These are phyloP conservation scores for Paraglomus occultum DNA, from an alignment of 192 early-diverging fungal genomes.

Conservation along the genomic window DNA sequence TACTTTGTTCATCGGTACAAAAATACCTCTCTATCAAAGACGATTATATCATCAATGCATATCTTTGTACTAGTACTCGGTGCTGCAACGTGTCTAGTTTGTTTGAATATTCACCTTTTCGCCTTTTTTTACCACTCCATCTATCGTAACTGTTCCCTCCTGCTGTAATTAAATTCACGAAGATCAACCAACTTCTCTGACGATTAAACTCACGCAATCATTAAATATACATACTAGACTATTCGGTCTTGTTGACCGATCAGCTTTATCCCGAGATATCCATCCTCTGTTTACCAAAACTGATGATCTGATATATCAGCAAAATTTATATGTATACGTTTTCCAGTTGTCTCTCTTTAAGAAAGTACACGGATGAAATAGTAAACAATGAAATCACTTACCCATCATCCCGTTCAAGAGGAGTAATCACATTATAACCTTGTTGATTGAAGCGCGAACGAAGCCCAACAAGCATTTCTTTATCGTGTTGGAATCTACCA, in stretches of 20 bases:
- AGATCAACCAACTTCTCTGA: background rate
- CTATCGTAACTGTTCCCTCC: slow-evolving; percentile 56
- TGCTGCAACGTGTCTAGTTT: slow-evolving; percentile 7
- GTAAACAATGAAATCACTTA: slow-evolving; percentile 30
- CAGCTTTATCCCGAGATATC: slow-evolving; percentile 71
- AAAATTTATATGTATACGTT: background rate
- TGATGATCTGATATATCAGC: slow-evolving; percentile 45
- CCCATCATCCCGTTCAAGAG: slow-evolving; percentile 69
- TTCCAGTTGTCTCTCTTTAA: background rate
- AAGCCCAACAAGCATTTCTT: slow-evolving; percentile 84
- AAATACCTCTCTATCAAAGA: slow-evolving; percentile 38
- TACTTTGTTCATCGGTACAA: slow-evolving; percentile 56
- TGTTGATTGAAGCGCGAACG: slow-evolving; percentile 64
- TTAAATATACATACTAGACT: slow-evolving; percentile 26
- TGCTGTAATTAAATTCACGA: slow-evolving; percentile 30
- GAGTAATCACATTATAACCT: slow-evolving; percentile 76
- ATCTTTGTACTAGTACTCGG: too few species aligned
- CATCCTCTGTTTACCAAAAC: slow-evolving; percentile 89
- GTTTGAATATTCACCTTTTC: slow-evolving; percentile 44
- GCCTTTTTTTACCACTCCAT: slow-evolving; percentile 63
- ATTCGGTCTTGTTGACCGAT: slow-evolving; percentile 51
- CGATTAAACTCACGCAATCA: background rate
- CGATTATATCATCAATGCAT: slow-evolving; percentile 41
- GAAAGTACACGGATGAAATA: background rate
- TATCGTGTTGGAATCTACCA: slow-evolving; percentile 67